phyloP scores from a whole-genome alignment of 1,284 basidiomycete genomes.

The Sporisorium graminicola region DNA sequence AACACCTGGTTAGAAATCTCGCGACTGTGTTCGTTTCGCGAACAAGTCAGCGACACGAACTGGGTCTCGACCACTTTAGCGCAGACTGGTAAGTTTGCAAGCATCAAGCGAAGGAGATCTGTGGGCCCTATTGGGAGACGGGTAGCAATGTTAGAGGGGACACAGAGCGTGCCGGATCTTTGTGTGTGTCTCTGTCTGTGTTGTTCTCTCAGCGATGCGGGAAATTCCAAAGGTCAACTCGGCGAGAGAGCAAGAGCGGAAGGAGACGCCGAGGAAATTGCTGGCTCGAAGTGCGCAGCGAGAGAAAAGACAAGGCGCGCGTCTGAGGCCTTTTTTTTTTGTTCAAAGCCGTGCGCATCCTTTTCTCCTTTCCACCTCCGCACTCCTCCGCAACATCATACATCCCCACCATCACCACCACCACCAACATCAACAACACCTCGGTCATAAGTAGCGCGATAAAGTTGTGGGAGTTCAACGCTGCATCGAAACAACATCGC shows the following conservation, averaged over 20 bases:
- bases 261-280: background rate
- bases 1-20: background rate
- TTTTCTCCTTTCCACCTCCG: background rate
- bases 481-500: background rate
- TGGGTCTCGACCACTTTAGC: too few species aligned
- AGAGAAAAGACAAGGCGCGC: background rate
- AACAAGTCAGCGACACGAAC: background rate
- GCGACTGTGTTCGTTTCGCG: background rate
- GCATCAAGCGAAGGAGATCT: too few species aligned
- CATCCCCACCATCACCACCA: background rate
- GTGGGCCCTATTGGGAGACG: background rate
- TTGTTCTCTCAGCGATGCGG: background rate
- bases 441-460: background rate
- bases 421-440: background rate
- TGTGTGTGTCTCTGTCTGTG: background rate
- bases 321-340: constrained; percentile 1
- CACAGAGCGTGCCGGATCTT: background rate
- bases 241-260: background rate
- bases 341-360: constrained; percentile 3
- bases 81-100: too few species aligned
- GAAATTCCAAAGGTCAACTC: background rate
- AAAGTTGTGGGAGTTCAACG: background rate
- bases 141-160: background rate
- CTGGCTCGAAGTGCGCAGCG: too few species aligned
- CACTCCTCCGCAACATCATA: background rate